phyloP scores from a whole-genome alignment of 163 green algal species.

The Scenedesmus sp. region DNA sequence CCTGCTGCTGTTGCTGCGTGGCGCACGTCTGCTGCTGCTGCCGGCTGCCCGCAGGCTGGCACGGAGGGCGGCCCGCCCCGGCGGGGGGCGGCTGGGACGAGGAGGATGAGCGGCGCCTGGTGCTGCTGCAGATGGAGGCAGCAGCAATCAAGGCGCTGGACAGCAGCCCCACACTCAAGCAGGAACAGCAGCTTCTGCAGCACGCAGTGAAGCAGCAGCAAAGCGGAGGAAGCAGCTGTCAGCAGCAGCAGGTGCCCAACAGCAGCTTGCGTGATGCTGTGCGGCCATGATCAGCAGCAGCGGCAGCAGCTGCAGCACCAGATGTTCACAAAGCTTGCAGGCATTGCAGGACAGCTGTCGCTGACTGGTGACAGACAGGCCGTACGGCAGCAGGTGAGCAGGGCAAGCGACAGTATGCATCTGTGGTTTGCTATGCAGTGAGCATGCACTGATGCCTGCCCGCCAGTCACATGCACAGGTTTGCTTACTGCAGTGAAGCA shows the following conservation, averaged over 20 bases:
- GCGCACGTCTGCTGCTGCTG: too few relatives aligned
- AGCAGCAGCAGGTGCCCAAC: conserved; percentile 2
- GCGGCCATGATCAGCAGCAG: background rate
- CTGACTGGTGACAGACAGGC: background rate
- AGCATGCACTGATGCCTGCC: background rate
- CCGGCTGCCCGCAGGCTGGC: conserved; percentile 27
- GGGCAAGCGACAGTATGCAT: background rate
- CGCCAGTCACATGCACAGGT: background rate
- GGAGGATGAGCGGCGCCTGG: conserved; percentile 74
- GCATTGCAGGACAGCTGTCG: conserved; percentile 43
- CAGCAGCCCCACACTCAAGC: background rate
- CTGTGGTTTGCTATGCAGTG: background rate
- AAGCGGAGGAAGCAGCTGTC: background rate
- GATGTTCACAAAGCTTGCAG: conserved; percentile 27
- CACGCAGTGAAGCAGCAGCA: conserved; percentile 43
- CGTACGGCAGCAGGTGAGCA: conserved; percentile 37
- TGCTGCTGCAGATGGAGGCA: conserved; percentile 65
- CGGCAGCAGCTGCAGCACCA: conserved; percentile 15
- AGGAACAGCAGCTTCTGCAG: conserved; percentile 58
- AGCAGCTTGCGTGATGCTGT: conserved; percentile 3
- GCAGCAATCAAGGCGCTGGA: conserved; percentile 64
- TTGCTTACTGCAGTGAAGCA: background rate
- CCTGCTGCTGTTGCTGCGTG: too few relatives aligned
- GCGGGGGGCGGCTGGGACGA: conserved; percentile 63
- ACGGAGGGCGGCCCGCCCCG: conserved; percentile 32